Evolutionary conservation across 2,329 filamentous ascomycete genomes (phyloP).

Genomic region (Mycosphaerelloides madeirae): DNA sequence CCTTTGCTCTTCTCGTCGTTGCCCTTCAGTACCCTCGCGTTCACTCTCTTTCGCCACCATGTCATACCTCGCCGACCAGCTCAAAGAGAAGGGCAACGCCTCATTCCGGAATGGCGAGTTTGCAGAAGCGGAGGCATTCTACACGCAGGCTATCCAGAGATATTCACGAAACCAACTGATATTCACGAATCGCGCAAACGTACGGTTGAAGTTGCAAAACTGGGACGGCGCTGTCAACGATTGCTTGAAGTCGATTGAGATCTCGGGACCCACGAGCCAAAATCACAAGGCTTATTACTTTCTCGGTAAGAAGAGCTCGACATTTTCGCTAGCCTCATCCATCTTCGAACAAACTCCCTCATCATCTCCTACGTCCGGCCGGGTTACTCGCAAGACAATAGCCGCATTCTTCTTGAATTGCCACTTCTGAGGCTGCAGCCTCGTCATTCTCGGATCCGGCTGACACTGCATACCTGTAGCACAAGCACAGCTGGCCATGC

Average conservation of each 20-base stretch:
- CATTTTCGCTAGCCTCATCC: neutral
- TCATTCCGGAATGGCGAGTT: conserved; percentile 64
- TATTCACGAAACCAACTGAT: conserved; percentile 73
- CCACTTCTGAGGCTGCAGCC: too few species aligned
- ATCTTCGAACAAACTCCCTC: too few species aligned
- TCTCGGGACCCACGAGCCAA: conserved; percentile 47
- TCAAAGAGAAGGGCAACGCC: conserved; percentile 55
- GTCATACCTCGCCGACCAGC: conserved; percentile 39
- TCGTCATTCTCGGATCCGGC: neutral
- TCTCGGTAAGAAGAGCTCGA: conserved; percentile 44
- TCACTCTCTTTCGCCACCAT: neutral
- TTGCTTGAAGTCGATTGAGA: conserved; percentile 67
- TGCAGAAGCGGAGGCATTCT: conserved; percentile 60
- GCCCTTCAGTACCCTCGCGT: neutral
- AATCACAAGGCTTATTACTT: conserved; percentile 72
- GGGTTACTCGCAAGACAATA: too few species aligned
- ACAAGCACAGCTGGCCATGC: conserved; percentile 73
- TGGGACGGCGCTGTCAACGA: conserved; percentile 75
- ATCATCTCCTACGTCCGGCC: too few species aligned
- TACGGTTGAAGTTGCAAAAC: conserved; percentile 66
- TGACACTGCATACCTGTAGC: conserved; percentile 37
- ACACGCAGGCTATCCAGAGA: conserved; percentile 69
- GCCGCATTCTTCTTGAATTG: too few species aligned
- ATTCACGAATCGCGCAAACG: conserved; percentile 86
- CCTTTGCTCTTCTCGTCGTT: neutral